Conservation (phyloP, 495 filamentous ascomycete genomes). For the Penicillium paradoxum region DNA sequence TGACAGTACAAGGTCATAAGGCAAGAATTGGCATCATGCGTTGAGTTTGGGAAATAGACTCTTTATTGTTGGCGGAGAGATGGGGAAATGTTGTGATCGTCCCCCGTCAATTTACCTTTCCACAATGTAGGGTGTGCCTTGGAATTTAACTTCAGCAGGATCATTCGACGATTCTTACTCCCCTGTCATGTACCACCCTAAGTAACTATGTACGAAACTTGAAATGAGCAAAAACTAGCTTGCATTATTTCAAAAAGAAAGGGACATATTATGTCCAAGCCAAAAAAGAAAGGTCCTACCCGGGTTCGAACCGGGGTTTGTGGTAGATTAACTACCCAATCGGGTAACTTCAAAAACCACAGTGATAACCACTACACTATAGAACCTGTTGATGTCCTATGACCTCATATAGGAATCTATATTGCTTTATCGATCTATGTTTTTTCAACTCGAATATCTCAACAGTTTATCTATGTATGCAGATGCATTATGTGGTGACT, state of each 20-base stretch:
- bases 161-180: too few species aligned
- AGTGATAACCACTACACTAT: conserved; percentile 1
- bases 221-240: too few species aligned
- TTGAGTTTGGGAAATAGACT: background rate
- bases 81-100: background rate
- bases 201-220: too few species aligned
- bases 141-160: too few species aligned
- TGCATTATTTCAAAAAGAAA: too few species aligned
- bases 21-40: background rate
- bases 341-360: background rate
- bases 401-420: background rate
- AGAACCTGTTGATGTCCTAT: background rate
- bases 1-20: conserved; percentile 14
- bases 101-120: background rate
- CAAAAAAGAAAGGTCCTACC: background rate
- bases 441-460: too few species aligned
- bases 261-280: too few species aligned
- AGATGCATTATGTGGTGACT: too few species aligned
- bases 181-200: too few species aligned
- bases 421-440: too few species aligned
- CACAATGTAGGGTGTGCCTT: background rate
- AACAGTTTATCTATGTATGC: too few species aligned
- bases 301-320: background rate
- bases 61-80: background rate
- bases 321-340: background rate